A percentile compares a stretch with the other conserved stretches of the same genome.
Evolutionary conservation across 345 rosid genomes (phyloP).

Genomic region (Anacardium occidentale): DNA sequence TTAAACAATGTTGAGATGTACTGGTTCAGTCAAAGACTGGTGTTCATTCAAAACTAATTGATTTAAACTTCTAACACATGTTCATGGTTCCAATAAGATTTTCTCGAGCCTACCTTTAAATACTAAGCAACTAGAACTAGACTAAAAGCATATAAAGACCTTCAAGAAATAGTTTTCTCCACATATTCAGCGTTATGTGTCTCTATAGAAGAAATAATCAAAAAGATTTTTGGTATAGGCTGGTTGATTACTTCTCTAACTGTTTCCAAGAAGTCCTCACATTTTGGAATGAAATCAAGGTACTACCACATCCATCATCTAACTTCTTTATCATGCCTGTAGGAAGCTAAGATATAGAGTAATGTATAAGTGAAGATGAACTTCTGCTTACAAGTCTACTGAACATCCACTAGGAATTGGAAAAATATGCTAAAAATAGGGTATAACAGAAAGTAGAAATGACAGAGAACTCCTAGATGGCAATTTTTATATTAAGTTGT

Average conservation of each 20-base stretch:
- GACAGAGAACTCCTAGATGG: not conserved
- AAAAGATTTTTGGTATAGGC: slow-evolving; percentile 1
- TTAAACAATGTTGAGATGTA: not conserved
- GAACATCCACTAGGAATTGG: not conserved
- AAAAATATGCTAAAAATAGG: not conserved
- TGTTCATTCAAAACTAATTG: no score
- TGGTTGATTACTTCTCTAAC: not conserved
- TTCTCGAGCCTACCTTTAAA: no score
- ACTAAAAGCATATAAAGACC: not conserved
- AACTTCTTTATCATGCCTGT: not conserved
- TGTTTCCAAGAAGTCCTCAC: not conserved
- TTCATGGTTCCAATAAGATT: no score
- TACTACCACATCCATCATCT: not conserved
- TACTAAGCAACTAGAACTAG: not conserved
- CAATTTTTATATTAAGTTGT: not conserved
- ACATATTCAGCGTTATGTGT: not conserved
- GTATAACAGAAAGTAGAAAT: not conserved
- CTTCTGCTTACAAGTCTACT: not conserved
- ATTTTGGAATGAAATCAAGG: not conserved
- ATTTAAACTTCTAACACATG: no score
- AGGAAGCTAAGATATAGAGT: not conserved
- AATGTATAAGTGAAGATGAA: not conserved
- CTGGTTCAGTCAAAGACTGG: not conserved
- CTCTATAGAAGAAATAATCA: not conserved
- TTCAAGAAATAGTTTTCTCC: not conserved